phyloP scores from a whole-genome alignment of 2,329 filamentous ascomycete genomes.

The Aureobasidium sp. region DNA sequence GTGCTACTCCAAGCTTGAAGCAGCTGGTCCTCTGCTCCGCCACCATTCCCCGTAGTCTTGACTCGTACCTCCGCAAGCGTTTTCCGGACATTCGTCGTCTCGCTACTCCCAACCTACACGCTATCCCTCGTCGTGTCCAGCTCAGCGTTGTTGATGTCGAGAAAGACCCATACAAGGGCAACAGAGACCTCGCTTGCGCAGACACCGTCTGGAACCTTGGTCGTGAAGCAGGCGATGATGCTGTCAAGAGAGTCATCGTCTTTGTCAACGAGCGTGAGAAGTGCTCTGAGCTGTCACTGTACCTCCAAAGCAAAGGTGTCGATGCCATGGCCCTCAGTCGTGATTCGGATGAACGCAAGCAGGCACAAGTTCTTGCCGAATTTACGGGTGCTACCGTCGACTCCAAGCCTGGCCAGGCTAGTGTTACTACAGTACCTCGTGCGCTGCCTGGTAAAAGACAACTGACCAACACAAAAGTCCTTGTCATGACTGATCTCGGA shows the following conservation, averaged over 20 bases:
- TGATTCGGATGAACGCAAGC: slow-evolving; percentile 69
- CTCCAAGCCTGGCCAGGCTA: neutral
- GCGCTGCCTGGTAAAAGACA: slow-evolving; percentile 29
- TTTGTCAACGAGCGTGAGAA: slow-evolving; percentile 96
- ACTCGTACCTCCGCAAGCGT: slow-evolving; percentile 69
- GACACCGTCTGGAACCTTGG: slow-evolving; percentile 93
- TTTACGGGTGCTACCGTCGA: slow-evolving; percentile 48
- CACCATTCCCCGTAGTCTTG: slow-evolving; percentile 84
- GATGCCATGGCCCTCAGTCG: slow-evolving; percentile 78
- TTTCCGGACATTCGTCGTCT: slow-evolving; percentile 80
- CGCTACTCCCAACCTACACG: slow-evolving; percentile 91
- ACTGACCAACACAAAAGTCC: slow-evolving; percentile 72
- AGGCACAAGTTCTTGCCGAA: slow-evolving; percentile 64
- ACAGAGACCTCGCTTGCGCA: slow-evolving; percentile 86
- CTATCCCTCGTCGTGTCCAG: slow-evolving; percentile 89
- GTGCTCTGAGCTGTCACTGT: slow-evolving; percentile 70
- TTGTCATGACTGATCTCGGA: slow-evolving; percentile 89
- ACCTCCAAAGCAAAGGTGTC: slow-evolving; percentile 75
- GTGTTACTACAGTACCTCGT: neutral
- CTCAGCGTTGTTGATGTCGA: slow-evolving; percentile 88
- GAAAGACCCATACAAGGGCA: slow-evolving; percentile 86
- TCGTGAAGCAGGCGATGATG: slow-evolving; percentile 55
- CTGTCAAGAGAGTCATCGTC: slow-evolving; percentile 76
- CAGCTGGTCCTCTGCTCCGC: slow-evolving; percentile 91
- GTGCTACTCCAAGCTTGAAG: slow-evolving; percentile 68